Evolutionary conservation across 1,284 basidiomycete genomes (phyloP).

Genomic region (Prillingera fragicola): DNA sequence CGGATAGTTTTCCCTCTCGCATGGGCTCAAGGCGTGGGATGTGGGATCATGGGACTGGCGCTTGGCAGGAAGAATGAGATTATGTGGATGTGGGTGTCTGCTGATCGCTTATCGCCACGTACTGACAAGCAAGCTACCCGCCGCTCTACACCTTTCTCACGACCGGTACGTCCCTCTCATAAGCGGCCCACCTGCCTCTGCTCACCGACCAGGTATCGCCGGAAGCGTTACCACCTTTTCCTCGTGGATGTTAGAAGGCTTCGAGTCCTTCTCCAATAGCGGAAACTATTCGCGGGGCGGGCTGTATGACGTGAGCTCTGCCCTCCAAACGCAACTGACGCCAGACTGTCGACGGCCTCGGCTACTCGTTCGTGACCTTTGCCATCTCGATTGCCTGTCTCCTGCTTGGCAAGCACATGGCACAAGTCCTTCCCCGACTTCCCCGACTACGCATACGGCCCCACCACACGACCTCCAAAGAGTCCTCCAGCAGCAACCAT

Average conservation of each 20-base stretch:
- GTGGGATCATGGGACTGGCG: constrained; percentile 82
- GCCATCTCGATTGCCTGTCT: constrained; percentile 57
- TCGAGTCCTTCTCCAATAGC: constrained; percentile 76
- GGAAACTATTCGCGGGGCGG: constrained; percentile 58
- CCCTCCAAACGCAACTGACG: constrained; percentile 4
- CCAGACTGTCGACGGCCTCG: constrained; percentile 80
- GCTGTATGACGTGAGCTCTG: constrained; percentile 66
- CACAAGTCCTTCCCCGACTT: constrained; percentile 51
- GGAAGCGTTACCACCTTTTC: constrained; percentile 96
- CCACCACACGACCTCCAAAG: constrained; percentile 24
- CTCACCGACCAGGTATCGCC: constrained; percentile 65
- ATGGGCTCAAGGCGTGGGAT: constrained; percentile 84
- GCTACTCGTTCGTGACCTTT: constrained; percentile 71
- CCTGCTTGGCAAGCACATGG: constrained; percentile 34
- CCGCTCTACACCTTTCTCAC: constrained; percentile 83
- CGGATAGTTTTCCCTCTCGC: constrained; percentile 73
- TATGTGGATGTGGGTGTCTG: constrained; percentile 62
- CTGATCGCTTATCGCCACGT: neutral
- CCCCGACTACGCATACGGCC: constrained; percentile 57
- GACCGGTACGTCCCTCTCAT: constrained; percentile 63
- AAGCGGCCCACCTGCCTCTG: constrained; percentile 1
- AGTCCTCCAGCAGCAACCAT: constrained; percentile 15
- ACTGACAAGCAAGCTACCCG: constrained; percentile 58
- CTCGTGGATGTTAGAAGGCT: constrained; percentile 85
- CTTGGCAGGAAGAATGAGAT: constrained; percentile 65